Evolutionary conservation across 345 rosid genomes (phyloP), one percentile per base, ranked within the genome.

Genomic region (Populus nigra): DNA sequence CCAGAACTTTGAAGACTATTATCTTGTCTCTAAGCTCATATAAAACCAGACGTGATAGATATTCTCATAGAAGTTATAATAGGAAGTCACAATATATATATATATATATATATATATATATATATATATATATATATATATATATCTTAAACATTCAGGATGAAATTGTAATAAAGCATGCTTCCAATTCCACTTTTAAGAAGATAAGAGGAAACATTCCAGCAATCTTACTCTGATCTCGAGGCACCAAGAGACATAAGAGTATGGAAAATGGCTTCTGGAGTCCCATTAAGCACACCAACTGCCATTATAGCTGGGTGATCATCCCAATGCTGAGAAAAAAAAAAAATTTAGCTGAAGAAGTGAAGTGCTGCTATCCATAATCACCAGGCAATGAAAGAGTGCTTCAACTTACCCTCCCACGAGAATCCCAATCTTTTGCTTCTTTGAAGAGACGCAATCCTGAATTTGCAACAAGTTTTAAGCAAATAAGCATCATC

Each of bases 251-350:
- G 90, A 76, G 98, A 92, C 97, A 92, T 91, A 16, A 96, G 85
- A 2, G 91, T 82, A 55, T 76, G 87, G 81, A 92, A 96, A 80
- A 96, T 88, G 79, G 91, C 90, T 79, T 94, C 99, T 45, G 97
- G 88, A 77, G 91, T 84, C 72, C 94, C 98, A 70, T 91, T 89
- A 72, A 91, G 89, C 69, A 88, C 85, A 25, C 99, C 97, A 76
- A 96, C 99, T 1, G 97, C 98, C 98, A 96, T 96, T 77, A 94
- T 84, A 80, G 97, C 99, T 1, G 97, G 93, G 73, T 96, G 88
- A 83, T 91, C 91, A 80, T 91, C 97, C 98, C 99, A 94, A 65
- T 84, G 88, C 97, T 92, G 85, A 81, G 49, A 77, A 55, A 29
- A 45, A 50, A 17, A 45, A 41, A 20, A 71, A 20, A 3, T 61